A percentile compares a stretch with the other conserved stretches of the same genome.
Conservation (phyloP, 805 yeast genomes). For the Zygotorulaspora florentina region DNA sequence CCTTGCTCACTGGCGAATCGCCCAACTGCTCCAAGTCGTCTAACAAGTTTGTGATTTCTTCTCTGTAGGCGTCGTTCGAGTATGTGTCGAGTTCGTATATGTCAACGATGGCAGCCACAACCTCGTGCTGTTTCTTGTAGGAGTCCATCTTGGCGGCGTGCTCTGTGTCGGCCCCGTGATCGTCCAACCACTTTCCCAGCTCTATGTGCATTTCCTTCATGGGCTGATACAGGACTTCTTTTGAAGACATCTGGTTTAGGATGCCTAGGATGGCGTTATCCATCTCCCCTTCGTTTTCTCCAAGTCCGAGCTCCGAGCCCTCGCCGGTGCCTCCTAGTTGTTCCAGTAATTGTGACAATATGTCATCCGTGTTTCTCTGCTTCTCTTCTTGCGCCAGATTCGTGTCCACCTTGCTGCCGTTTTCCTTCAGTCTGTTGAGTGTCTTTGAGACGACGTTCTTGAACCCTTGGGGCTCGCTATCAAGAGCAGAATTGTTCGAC, state of each 20-base stretch:
- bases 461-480: slow-evolving; percentile 40
- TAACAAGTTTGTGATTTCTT: slow-evolving; percentile 24
- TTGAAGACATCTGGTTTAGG: slow-evolving; percentile 77
- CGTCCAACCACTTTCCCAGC: slow-evolving; percentile 66
- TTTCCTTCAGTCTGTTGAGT: slow-evolving; percentile 70
- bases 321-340: slow-evolving; percentile 48
- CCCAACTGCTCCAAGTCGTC: slow-evolving; percentile 33
- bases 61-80: slow-evolving; percentile 23
- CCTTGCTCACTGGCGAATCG: slow-evolving; percentile 31
- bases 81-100: slow-evolving; percentile 66
- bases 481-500: slow-evolving; percentile 1
- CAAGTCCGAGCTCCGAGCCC: slow-evolving; percentile 13
- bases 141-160: slow-evolving; percentile 45
- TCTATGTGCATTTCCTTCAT: slow-evolving; percentile 72
- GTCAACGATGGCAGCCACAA: slow-evolving; percentile 56
- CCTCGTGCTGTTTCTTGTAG: slow-evolving; percentile 57
- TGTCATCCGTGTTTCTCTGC: slow-evolving; percentile 46
- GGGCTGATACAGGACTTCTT: slow-evolving; percentile 84
- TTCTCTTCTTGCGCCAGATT: slow-evolving; percentile 47
- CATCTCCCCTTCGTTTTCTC: slow-evolving; percentile 34
- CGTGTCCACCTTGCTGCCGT: slow-evolving; percentile 65
- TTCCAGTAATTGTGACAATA: slow-evolving; percentile 58
- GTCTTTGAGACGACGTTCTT: slow-evolving; percentile 77
- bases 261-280: slow-evolving; percentile 68
- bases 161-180: slow-evolving; percentile 43